phyloP scores from a whole-genome alignment of 2,329 filamentous ascomycete species.

The Cryphonectria parasitica region DNA sequence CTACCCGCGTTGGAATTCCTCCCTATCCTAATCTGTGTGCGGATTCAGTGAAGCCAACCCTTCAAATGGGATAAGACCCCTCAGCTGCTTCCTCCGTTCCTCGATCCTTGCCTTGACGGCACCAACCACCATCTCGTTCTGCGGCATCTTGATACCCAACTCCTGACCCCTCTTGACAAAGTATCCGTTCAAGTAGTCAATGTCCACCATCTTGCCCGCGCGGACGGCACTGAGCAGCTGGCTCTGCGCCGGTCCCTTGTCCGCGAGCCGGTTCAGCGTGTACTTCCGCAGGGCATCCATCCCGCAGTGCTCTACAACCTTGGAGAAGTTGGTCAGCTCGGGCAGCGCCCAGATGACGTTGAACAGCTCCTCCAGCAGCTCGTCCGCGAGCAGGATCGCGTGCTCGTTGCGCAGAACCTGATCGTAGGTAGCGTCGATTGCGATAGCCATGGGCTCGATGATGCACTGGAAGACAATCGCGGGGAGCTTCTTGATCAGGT shows the following conservation, averaged over 20 bases:
- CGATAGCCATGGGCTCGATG: constrained; percentile 79
- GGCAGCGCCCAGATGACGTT: constrained; percentile 74
- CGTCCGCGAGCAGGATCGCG: constrained; percentile 67
- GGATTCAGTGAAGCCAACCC: not conserved
- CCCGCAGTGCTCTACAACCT: constrained; percentile 60
- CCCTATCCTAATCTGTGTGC: not conserved
- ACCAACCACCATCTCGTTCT: constrained; percentile 74
- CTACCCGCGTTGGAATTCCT: not conserved
- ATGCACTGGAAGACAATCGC: constrained; percentile 75
- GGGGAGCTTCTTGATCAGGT: constrained; percentile 77
- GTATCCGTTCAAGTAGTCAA: constrained; percentile 88
- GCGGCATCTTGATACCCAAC: constrained; percentile 70
- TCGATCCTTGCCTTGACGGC: constrained; percentile 67
- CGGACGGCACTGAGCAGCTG: constrained; percentile 71
- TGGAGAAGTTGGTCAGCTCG: constrained; percentile 67
- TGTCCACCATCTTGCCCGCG: constrained; percentile 67
- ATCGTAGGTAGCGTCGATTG: constrained; percentile 77
- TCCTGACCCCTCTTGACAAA: constrained; percentile 74
- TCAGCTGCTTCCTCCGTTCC: constrained; percentile 27
- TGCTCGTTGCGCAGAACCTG: constrained; percentile 69
- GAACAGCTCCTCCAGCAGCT: constrained; percentile 75
- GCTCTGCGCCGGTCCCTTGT: constrained; percentile 57
- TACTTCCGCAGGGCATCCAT: constrained; percentile 64
- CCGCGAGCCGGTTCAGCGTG: constrained; percentile 60
- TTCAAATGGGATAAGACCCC: constrained; percentile 19